A percentile compares a stretch with the other conserved stretches of the same genome.
These are phyloP conservation scores for Puccinia polysora DNA, from an alignment of 1,284 basidiomycete genomes.

Conservation along the genomic window DNA sequence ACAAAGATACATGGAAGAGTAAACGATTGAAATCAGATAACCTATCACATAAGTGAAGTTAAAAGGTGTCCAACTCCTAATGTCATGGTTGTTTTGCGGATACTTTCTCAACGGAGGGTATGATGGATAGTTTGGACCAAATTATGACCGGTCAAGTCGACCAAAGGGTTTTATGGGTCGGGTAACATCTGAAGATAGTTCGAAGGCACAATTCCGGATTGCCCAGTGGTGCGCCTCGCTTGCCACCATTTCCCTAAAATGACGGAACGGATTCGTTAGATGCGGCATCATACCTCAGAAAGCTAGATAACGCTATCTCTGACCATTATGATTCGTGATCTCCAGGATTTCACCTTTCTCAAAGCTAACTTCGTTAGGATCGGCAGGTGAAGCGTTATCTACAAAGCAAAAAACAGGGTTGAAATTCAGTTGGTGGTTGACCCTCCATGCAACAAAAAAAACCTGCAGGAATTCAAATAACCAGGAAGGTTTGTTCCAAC, in stretches of 20 bases:
- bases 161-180: background rate
- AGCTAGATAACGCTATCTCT: constrained; percentile 48
- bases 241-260: constrained; percentile 87
- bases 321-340: constrained; percentile 76
- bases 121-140: too few relatives aligned
- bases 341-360: constrained; percentile 88
- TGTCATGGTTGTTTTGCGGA: too few relatives aligned
- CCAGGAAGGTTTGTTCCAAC: constrained; percentile 51
- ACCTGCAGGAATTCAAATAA: too few relatives aligned
- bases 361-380: constrained; percentile 94
- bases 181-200: constrained; percentile 51
- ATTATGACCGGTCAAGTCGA: too few relatives aligned
- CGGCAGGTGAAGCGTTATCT: constrained; percentile 87
- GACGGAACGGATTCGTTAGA: background rate
- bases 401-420: constrained; percentile 49
- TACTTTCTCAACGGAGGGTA: too few relatives aligned
- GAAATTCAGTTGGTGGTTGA: background rate
- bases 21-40: too few relatives aligned
- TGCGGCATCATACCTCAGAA: background rate
- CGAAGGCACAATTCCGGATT: constrained; percentile 62
- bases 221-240: constrained; percentile 75
- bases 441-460: too few relatives aligned
- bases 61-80: too few relatives aligned
- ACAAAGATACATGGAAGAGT: too few relatives aligned
- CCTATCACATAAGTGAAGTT: too few relatives aligned